Percentiles rank a stretch among this genome's conserved stretches.
Conservation (phyloP, 202 grass and related monocot genomes). For the Setaria italica region DNA sequence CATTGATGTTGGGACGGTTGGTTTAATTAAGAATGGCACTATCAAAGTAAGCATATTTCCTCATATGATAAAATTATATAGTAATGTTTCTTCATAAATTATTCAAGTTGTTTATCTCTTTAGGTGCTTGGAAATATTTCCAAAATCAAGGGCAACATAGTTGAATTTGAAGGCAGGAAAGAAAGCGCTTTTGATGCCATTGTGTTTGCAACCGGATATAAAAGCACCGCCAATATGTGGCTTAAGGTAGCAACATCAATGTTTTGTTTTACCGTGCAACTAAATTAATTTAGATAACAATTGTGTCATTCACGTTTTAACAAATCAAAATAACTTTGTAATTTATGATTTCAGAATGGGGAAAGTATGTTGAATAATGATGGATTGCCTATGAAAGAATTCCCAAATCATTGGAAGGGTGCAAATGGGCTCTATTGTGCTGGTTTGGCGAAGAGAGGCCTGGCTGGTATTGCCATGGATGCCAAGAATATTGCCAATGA, state of each 20-base stretch:
- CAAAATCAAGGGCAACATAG: not conserved
- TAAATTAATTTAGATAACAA: not conserved
- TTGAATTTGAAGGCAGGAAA: not conserved
- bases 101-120: not conserved
- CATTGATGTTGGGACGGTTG: not conserved
- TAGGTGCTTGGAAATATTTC: slow-evolving; percentile 12
- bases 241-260: not conserved
- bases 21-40: not conserved
- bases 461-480: slow-evolving; percentile 32
- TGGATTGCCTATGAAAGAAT: slow-evolving; percentile 1
- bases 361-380: slow-evolving; percentile 16
- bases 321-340: slow-evolving; percentile 8
- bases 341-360: slow-evolving; percentile 33
- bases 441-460: slow-evolving; percentile 8
- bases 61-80: not conserved
- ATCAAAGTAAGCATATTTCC: not conserved
- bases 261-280: not conserved
- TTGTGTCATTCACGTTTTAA: not conserved
- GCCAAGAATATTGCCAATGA: slow-evolving; percentile 17
- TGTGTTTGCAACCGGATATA: slow-evolving; percentile 25
- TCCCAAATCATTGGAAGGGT: slow-evolving; percentile 41
- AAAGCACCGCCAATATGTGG: not conserved
- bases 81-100: not conserved
- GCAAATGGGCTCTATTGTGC: slow-evolving; percentile 43
- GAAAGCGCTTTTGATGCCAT: slow-evolving; percentile 2